Evolutionary conservation across 805 yeast genomes (phyloP), one percentile per base, ranked within the genome.

Genomic region (Candida lessepsii): DNA sequence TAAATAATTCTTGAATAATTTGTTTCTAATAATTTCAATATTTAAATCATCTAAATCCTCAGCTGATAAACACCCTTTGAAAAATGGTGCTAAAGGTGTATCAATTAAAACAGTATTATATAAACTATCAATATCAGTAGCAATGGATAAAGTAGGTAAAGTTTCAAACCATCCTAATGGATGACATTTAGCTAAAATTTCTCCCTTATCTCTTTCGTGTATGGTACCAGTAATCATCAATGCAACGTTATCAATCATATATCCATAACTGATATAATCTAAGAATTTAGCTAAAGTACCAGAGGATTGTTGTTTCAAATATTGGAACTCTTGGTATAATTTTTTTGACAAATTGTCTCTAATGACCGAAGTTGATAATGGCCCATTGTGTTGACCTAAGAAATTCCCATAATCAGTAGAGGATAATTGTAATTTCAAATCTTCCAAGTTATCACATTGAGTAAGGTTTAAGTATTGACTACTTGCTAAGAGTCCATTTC

Each of bases 111-210:
- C 99, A 1, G 95, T 86, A 54, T 84, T 84, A 67, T 91, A 93
- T 53, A 93, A 74, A n/a, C 93, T 80, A 54, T 89, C 96, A 42
- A 91, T 80, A 63, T 91, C 98, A 2, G 96, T 88, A 35, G 98
- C 97, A 36, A 91, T 93, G 11, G 93, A 79, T 43, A 93, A 73
- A 0, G 98, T 91, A 25, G 99, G 99, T 51, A 93, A 77, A 6
- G 98, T 91, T 53, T 93, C 99, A 57, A 93, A 93, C 96, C 97
- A 90, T 32, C 99, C 99, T 52, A 93, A 73, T 0, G 99, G 99
- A 60, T 93, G 96, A 61, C 96, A 89, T 59, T 96, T 81, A 44
- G 81, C 80, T 55, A 93, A 74, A 38, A 95, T 83, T 57, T 93
- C 99, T 29, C 80, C 66, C 56, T 86, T 81, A 63, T 95, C 96